Conservation (phyloP, 116 monocot genomes). For the Cymodocea nodosa region DNA sequence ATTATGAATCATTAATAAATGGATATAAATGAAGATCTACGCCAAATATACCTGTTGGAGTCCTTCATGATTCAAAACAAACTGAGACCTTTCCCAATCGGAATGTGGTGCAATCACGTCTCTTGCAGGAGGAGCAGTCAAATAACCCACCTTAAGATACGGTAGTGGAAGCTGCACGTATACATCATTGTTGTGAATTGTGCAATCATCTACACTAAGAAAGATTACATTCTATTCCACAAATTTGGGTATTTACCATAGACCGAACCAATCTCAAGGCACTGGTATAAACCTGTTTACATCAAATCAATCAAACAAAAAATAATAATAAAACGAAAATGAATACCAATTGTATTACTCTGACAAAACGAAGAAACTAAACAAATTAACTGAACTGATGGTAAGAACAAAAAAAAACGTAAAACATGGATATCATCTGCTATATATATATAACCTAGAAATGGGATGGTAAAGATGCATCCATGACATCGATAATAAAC, state of each 20-base stretch:
- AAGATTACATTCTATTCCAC: not conserved
- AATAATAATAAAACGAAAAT: not conserved
- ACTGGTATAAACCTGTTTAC: slow-evolving; percentile 87
- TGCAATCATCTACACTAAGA: not conserved
- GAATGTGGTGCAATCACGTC: slow-evolving; percentile 69
- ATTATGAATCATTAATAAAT: no score
- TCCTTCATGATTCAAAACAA: slow-evolving; percentile 84
- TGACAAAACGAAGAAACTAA: no score
- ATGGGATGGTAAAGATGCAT: no score
- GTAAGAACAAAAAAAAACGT: no score
- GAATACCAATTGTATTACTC: not conserved
- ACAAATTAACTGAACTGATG: no score
- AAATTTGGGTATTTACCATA: slow-evolving; percentile 47
- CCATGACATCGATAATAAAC: no score
- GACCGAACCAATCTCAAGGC: slow-evolving; percentile 85
- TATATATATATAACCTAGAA: no score
- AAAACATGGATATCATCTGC: no score
- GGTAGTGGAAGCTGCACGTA: slow-evolving; percentile 77
- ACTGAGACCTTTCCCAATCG: slow-evolving; percentile 81
- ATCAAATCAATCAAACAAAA: slow-evolving; percentile 6
- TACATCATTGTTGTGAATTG: not conserved
- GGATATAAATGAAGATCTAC: no score
- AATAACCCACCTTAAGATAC: slow-evolving; percentile 81
- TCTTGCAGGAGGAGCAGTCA: slow-evolving; percentile 63
- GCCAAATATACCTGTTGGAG: slow-evolving; percentile 55